Conservation (phyloP, 169 alveolate species). For the Amoebophrya sp. region DNA sequence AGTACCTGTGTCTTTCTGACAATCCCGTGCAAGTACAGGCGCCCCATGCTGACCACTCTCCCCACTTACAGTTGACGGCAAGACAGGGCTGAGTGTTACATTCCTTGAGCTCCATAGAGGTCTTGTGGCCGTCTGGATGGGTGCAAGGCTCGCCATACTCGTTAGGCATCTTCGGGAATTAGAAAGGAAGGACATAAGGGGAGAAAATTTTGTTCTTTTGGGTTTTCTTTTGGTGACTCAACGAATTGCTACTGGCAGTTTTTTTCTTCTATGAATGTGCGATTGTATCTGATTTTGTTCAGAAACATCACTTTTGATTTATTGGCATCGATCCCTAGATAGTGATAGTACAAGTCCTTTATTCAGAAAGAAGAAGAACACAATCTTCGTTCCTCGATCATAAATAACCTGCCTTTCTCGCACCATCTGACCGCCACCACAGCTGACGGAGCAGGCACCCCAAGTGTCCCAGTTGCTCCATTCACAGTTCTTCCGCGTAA, state of each 20-base stretch:
- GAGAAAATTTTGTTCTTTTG: no score
- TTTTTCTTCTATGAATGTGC: no score
- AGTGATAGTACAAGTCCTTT: no score
- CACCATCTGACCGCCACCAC: constrained; percentile 11
- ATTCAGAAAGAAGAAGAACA: no score
- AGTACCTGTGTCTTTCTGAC: neutral
- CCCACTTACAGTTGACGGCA: constrained; percentile 7
- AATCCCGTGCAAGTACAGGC: constrained; percentile 3
- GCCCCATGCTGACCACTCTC: neutral
- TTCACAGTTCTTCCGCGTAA: neutral
- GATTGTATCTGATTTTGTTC: no score
- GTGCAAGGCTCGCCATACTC: neutral
- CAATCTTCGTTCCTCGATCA: no score
- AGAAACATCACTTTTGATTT: no score
- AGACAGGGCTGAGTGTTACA: neutral
- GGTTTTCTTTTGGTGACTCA: no score
- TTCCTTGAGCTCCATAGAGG: neutral
- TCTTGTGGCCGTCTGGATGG: neutral
- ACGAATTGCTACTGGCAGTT: no score
- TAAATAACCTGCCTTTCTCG: constrained; percentile 5
- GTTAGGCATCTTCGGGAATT: neutral
- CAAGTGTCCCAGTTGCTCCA: neutral
- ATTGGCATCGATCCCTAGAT: no score
- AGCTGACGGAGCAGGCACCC: neutral
- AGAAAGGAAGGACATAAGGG: no score